Conservation (phyloP, 1,284 basidiomycete species). For the Malassezia cuniculi region DNA sequence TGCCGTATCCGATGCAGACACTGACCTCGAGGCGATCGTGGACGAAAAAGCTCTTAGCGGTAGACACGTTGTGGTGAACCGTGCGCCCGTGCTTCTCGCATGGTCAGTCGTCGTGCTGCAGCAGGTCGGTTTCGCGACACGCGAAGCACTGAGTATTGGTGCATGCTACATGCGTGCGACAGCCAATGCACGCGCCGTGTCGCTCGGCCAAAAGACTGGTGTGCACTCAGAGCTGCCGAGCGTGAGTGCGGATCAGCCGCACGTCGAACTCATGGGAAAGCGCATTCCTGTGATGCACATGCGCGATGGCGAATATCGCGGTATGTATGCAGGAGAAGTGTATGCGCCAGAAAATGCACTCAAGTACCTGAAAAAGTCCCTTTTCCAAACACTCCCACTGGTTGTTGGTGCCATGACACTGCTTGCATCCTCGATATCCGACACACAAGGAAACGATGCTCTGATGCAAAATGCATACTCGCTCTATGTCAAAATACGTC, state of each 20-base stretch:
- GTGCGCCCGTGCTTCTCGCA: slow-evolving; percentile 83
- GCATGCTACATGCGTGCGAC: slow-evolving; percentile 87
- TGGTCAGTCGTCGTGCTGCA: slow-evolving; percentile 80
- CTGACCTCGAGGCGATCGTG: slow-evolving; percentile 26
- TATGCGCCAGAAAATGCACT: slow-evolving; percentile 53
- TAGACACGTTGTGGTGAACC: slow-evolving; percentile 63
- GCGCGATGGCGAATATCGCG: slow-evolving; percentile 62
- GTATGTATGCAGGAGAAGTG: slow-evolving; percentile 60
- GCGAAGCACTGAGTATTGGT: slow-evolving; percentile 79
- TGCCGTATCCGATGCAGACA: no score
- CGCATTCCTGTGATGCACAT: slow-evolving; percentile 74
- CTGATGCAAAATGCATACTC: slow-evolving; percentile 30
- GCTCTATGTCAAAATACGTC: slow-evolving; percentile 37
- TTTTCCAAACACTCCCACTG: slow-evolving; percentile 37
- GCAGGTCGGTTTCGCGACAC: slow-evolving; percentile 65
- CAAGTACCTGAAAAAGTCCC: slow-evolving; percentile 30
- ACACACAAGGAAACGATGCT: slow-evolving; percentile 3
- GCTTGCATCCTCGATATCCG: slow-evolving; percentile 22
- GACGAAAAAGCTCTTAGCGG: slow-evolving; percentile 18
- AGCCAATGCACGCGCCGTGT: slow-evolving; percentile 66
- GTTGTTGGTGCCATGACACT: slow-evolving; percentile 35
- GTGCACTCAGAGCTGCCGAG: slow-evolving; percentile 49
- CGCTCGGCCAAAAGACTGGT: slow-evolving; percentile 66
- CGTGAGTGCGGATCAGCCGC: slow-evolving; percentile 67
- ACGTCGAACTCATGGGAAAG: slow-evolving; percentile 76